A percentile compares a stretch with the other conserved stretches of the same genome.
Conservation (phyloP, 352 stramenopile species). For the Phytophthora agathidicida region DNA sequence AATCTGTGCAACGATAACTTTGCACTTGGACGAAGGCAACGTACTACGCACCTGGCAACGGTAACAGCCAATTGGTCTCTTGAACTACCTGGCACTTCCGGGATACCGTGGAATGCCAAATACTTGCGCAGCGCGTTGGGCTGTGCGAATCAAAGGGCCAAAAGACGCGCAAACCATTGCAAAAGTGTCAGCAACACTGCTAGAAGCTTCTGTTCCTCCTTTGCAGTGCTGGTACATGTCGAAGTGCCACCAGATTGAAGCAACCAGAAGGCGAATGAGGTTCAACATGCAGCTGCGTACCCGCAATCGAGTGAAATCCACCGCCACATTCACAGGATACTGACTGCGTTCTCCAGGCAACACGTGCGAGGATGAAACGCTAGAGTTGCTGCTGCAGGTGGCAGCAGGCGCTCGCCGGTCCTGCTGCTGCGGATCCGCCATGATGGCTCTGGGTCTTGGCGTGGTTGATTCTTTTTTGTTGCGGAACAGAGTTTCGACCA, state of each 20-base stretch:
- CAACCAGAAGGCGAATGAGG: background rate
- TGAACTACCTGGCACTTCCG: conserved; percentile 54
- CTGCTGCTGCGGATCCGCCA: conserved; percentile 34
- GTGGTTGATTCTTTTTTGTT: conserved; percentile 31
- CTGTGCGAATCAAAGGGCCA: conserved; percentile 19
- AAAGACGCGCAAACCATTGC: conserved; percentile 11
- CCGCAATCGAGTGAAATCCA: conserved; percentile 76
- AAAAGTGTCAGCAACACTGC: conserved; percentile 14
- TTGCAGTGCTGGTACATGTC: conserved; percentile 3
- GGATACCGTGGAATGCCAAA: conserved; percentile 66
- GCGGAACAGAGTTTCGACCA: conserved; percentile 20
- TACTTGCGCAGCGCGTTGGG: conserved; percentile 69
- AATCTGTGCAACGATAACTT: conserved; percentile 2
- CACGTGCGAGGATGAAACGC: conserved; percentile 5
- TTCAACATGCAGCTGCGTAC: conserved; percentile 36
- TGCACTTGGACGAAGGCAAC: conserved; percentile 11
- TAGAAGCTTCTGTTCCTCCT: background rate
- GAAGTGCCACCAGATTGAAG: background rate
- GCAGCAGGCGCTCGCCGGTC: background rate
- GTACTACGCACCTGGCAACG: conserved; percentile 61
- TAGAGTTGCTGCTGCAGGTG: conserved; percentile 1
- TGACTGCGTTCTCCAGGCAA: conserved; percentile 43
- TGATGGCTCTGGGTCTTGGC: conserved; percentile 8
- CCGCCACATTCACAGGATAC: conserved; percentile 64
- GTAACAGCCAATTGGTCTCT: conserved; percentile 60